Percentiles rank a stretch among this genome's conserved stretches.
Conservation (phyloP, 257 asterid genomes). For the Penstemon newberryi region DNA sequence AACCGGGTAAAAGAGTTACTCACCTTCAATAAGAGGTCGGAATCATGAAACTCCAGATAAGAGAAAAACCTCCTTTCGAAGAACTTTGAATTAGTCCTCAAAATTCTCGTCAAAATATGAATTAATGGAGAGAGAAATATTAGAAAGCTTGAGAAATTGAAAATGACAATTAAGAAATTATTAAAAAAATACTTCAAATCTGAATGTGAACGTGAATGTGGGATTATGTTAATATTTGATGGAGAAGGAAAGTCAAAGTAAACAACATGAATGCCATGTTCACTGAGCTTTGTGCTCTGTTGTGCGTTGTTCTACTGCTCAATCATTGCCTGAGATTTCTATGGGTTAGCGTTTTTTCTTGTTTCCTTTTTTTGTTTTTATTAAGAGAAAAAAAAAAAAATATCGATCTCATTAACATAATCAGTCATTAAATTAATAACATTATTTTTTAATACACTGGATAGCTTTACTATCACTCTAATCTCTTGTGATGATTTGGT, state of each 20-base stretch:
- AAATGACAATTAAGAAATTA: too few species aligned
- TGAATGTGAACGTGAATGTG: conserved; percentile 36
- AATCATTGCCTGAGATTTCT: too few species aligned
- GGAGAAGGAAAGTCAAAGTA: conserved; percentile 36
- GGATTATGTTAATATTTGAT: conserved; percentile 29
- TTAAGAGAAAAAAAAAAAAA: too few species aligned
- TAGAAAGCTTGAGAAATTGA: background rate
- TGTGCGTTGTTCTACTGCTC: conserved; percentile 17
- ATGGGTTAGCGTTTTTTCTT: too few species aligned
- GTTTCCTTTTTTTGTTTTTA: too few species aligned
- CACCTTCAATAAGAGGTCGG: conserved; percentile 33
- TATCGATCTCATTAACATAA: too few species aligned
- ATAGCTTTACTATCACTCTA: too few species aligned
- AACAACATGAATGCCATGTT: conserved; percentile 43
- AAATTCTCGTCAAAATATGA: conserved; percentile 21
- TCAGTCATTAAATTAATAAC: too few species aligned
- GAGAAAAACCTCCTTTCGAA: conserved; percentile 21
- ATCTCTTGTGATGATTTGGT: too few species aligned
- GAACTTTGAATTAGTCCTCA: conserved; percentile 32
- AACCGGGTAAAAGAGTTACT: conserved; percentile 22
- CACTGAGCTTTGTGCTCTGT: conserved; percentile 15
- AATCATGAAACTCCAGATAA: conserved; percentile 32
- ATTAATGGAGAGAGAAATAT: conserved; percentile 30
- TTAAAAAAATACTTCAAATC: background rate
- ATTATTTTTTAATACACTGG: too few species aligned